Percentiles rank a stretch among this genome's conserved stretches.
phyloP scores from a whole-genome alignment of 352 stramenopile genomes.

The Vaucheria bursata region DNA sequence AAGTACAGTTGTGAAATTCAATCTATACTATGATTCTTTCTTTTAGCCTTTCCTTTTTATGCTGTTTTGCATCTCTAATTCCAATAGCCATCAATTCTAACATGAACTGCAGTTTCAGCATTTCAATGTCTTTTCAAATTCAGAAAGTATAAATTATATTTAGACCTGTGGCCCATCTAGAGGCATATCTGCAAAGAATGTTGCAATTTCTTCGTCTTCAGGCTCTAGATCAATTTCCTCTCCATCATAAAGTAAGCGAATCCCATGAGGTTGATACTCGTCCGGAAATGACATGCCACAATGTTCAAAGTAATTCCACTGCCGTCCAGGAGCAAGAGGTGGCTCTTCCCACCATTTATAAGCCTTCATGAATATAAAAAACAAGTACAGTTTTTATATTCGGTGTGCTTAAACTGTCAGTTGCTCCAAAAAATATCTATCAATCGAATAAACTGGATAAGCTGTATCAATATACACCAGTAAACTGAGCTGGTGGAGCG shows the following conservation, averaged over 20 bases:
- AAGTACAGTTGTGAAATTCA: too few relatives aligned
- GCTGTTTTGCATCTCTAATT: too few relatives aligned
- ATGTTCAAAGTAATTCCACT: constrained; percentile 99
- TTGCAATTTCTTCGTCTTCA: constrained; percentile 82
- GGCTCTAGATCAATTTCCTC: constrained; percentile 83
- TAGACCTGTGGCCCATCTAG: constrained; percentile 86
- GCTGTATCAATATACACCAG: background rate
- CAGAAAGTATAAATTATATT: background rate
- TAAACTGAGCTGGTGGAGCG: background rate
- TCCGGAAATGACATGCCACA: constrained; percentile 94
- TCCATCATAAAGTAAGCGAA: constrained; percentile 87
- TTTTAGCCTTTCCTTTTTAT: too few relatives aligned
- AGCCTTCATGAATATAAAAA: constrained; percentile 55
- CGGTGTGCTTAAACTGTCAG: too few relatives aligned
- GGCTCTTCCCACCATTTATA: constrained; percentile 98
- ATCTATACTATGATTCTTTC: too few relatives aligned
- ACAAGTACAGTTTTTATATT: constrained; percentile 58
- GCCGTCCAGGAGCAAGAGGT: constrained; percentile 79
- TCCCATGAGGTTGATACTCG: constrained; percentile 83
- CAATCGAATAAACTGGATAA: background rate
- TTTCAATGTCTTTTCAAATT: too few relatives aligned
- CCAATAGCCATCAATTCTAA: too few relatives aligned
- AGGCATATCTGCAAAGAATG: constrained; percentile 61
- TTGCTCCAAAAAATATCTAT: background rate
- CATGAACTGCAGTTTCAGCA: too few relatives aligned